Evolutionary conservation across 768 basidiomycete genomes (phyloP).

Genomic region (Lactarius indigo): DNA sequence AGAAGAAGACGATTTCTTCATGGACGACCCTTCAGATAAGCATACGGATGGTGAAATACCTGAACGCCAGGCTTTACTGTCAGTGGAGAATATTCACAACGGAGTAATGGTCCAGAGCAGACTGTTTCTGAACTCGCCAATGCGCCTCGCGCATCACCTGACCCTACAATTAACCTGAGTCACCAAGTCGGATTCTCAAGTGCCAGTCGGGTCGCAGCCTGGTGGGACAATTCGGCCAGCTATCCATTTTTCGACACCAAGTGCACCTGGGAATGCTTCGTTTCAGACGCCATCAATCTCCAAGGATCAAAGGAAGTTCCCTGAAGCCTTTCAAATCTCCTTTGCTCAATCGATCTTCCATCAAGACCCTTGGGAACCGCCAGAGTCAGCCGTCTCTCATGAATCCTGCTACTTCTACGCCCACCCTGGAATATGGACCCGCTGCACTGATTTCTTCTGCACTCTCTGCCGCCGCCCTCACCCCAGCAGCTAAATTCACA

Average conservation of each 20-base stretch:
- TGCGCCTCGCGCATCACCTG: not conserved
- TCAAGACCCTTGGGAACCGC: not conserved
- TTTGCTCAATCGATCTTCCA: constrained; percentile 1
- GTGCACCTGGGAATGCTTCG: not conserved
- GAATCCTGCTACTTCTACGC: constrained; percentile 8
- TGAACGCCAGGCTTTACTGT: not conserved
- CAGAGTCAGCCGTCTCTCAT: constrained; percentile 3
- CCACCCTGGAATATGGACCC: not conserved
- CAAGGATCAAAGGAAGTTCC: constrained; percentile 4
- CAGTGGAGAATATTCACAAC: constrained; percentile 9
- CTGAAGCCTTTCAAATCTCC: constrained; percentile 23
- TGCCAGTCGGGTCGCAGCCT: not conserved
- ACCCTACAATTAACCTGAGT: not conserved
- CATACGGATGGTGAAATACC: not conserved
- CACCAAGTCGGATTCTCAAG: not conserved
- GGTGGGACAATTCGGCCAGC: constrained; percentile 6
- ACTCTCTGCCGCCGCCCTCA: not conserved
- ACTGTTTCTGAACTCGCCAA: not conserved
- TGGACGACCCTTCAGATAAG: not conserved
- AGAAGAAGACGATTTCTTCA: constrained; percentile 6
- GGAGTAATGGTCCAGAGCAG: not conserved
- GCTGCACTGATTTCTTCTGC: not conserved
- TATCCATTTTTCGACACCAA: constrained; percentile 8
- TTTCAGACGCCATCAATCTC: constrained; percentile 7
- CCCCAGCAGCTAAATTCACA: constrained; percentile 9